Base-by-base conservation (phyloP, 2,329 filamentous ascomycete genomes). In the Aspergillus fischeri region DNA sequence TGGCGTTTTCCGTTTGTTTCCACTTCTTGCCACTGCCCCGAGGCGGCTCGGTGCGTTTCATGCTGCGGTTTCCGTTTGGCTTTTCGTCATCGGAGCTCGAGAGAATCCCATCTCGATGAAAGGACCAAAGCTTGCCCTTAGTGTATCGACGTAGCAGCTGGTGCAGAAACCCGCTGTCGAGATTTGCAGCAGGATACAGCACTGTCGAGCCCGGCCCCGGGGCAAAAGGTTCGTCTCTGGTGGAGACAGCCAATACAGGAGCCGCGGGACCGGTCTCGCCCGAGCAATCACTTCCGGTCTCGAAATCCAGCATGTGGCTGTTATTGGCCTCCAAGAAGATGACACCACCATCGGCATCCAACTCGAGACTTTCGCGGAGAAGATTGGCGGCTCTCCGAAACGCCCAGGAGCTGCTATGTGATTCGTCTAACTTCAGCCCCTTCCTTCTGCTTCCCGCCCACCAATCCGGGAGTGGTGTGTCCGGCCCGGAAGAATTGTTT, bases 301-400 rank as follows among this genome's bases (percentile, higher is more conserved):
- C 70, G 3, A 58, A 49, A 35, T 73, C 69, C 4, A 64, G 21
- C n/a, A 66, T 58, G 3, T 67, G 67, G 28, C 52, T 66, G 45
- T 66, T 70, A 41, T 61, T 68, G 8, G 67, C 67, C 49, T 75
- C 72, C 14, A 74, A 57, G 28, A 75, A 74, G 14, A 73, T 65
- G 1, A 81, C 78, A 2, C 79, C 80, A n/a, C 81, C 79, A 3
- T 79, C 76, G 8, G 70, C 70, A 21, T 67, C 70, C 5, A 80
- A 48, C 42, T 76, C 75, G 9, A 83, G 67, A n/a, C 79, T 78
- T 55, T 81, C 74, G 1, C 76, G 74, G 3, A 83, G 68, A 0
- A 83, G 61, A 29, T 77, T 74, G 0, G 80, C 78, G 1, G 81
- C 81, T 24, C 80, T 73, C 11, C 71, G 67, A 54, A 82, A 81